Conservation (phyloP, 1,139 yeast species). For the Yamadazyma dendronema region DNA sequence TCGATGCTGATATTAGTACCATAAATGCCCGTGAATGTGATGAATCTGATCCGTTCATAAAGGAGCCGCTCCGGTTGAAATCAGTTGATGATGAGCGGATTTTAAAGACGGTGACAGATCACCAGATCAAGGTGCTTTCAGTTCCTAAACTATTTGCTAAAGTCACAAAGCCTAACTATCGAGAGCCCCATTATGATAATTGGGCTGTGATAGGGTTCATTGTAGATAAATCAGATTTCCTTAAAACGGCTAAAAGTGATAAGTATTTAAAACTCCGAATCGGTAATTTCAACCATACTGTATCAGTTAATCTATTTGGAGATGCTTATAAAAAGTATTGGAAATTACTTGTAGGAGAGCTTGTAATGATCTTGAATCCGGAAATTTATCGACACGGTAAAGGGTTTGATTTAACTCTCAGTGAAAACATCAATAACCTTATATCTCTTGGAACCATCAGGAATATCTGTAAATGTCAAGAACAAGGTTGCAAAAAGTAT, state of each 20-base stretch:
- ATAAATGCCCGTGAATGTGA: slow-evolving; percentile 15
- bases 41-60: slow-evolving; percentile 21
- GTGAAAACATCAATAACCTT: slow-evolving; percentile 49
- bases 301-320: slow-evolving; percentile 66
- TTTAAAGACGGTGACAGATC: slow-evolving; percentile 18
- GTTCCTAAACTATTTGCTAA: slow-evolving; percentile 44
- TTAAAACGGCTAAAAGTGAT: slow-evolving; percentile 32
- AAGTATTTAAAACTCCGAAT: slow-evolving; percentile 63
- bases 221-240: slow-evolving; percentile 49
- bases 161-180: slow-evolving; percentile 64
- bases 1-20: too few species aligned
- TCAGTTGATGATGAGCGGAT: slow-evolving; percentile 4
- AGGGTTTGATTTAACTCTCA: slow-evolving; percentile 56
- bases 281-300: slow-evolving; percentile 61
- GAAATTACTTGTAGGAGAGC: slow-evolving; percentile 71
- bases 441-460: slow-evolving; percentile 73
- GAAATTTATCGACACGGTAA: slow-evolving; percentile 43
- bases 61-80: slow-evolving; percentile 8
- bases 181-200: slow-evolving; percentile 68
- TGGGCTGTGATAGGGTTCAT: slow-evolving; percentile 76
- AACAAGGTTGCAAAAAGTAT: slow-evolving; percentile 45
- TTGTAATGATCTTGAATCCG: slow-evolving; percentile 77
- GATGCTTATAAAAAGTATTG: slow-evolving; percentile 68
- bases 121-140: slow-evolving; percentile 47
- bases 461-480: slow-evolving; percentile 64